phyloP scores from a whole-genome alignment of 371 early-diverging fungal genomes.

The Entomophthora muscae region DNA sequence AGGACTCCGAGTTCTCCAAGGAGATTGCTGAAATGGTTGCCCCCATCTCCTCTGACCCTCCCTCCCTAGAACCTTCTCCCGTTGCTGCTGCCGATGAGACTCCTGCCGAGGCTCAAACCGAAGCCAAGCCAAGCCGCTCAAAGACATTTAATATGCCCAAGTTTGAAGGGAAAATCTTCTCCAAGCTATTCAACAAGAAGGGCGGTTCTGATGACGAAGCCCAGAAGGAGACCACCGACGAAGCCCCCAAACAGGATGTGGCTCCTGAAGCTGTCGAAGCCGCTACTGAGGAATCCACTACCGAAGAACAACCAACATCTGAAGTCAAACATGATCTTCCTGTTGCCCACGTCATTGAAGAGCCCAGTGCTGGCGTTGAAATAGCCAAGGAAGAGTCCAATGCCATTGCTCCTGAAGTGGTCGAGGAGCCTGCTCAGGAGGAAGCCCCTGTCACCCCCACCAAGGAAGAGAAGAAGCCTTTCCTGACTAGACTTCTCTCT shows the following conservation, averaged over 20 bases:
- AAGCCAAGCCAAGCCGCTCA: slow-evolving; percentile 1
- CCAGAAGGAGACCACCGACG: slow-evolving; percentile 5
- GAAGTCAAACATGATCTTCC: not conserved
- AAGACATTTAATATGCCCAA: slow-evolving; percentile 4
- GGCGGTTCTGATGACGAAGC: not conserved
- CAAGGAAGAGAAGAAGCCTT: not conserved
- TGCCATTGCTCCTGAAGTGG: not conserved
- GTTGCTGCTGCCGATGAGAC: not conserved
- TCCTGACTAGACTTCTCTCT: not conserved
- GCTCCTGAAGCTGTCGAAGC: not conserved
- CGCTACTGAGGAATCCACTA: not conserved
- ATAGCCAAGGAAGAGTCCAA: not conserved
- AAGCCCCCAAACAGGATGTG: slow-evolving; percentile 5
- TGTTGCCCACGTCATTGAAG: not conserved
- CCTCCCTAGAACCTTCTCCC: not conserved
- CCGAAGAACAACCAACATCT: not conserved
- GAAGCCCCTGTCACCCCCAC: not conserved
- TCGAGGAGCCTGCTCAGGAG: not conserved
- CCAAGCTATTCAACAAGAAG: not conserved
- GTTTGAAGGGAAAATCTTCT: slow-evolving; percentile 6
- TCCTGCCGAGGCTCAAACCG: not conserved
- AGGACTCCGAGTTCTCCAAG: slow-evolving; percentile 3
- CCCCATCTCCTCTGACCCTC: slow-evolving; percentile 5
- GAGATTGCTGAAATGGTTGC: slow-evolving; percentile 7
- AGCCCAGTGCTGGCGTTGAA: not conserved